Base-by-base conservation (phyloP, 768 basidiomycete species). In the Cytidiella melzeri region DNA sequence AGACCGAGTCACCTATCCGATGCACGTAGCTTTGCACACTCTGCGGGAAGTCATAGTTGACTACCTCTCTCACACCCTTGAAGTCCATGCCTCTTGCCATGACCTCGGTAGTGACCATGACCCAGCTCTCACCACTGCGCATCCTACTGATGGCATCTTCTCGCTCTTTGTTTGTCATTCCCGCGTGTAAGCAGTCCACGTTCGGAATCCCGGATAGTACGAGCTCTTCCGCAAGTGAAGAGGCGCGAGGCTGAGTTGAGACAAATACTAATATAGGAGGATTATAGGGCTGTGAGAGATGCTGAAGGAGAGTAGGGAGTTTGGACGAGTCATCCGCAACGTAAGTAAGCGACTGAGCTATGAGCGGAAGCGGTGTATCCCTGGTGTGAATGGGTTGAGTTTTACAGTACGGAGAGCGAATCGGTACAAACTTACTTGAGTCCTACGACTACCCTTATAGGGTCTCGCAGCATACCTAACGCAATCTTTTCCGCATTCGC, bases 31-130 rank as follows among this genome's bases (percentile, higher is more conserved):
- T 93, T 65, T 95, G 92, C 2, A 95, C 86, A 47, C 82, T 94
- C 34, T 87, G 92, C 2, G 96, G 96, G 67, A 98, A 97, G 68
- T 97, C 95, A 60, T 89, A 94, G 66, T 97, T 99, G 62, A 98
- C 85, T 9, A 99, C 93, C 61, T 97, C 89, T 51, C 83, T 74
- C 45, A 95, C 81, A 9, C 94, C 93, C 64, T 86, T 88, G 73
- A 99, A 98, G 63, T 98, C 96, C 86, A 99, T 93, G 3, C 96
- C 96, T 57, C 96, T 79, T 20, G 92, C 92, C 90, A 98, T 89
- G 44, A 98, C 89, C 64, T 99, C 96, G 20, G 96, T 99, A 56
- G 86, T 90, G 41, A 99, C 79, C 79, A 98, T 80, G 27, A 94
- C 81, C 96, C 96, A 98, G 52, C 90, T 87, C 62, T 90, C 80